Evolutionary conservation across 1,284 basidiomycete species (phyloP).

Genomic region (Lentinus polychrous): DNA sequence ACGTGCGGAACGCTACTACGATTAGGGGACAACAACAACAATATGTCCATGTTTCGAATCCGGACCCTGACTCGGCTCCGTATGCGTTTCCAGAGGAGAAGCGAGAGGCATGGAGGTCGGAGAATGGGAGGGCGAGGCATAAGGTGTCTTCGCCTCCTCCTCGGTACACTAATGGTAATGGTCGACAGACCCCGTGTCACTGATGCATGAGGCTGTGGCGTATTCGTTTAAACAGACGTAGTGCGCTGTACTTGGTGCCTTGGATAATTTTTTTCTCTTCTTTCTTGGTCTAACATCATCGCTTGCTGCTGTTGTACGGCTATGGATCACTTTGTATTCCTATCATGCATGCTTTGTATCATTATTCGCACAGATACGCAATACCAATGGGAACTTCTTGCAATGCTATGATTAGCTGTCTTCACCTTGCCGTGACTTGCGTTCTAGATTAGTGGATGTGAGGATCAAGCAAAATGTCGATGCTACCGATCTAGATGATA

Average conservation of each 20-base stretch:
- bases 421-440: no score
- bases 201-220: conserved; percentile 12
- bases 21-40: no score
- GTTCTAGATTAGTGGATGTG: not conserved
- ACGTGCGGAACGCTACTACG: no score
- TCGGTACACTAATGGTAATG: not conserved
- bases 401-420: no score
- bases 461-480: not conserved
- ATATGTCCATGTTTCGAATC: conserved; percentile 1
- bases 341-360: not conserved
- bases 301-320: not conserved
- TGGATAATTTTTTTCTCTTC: no score
- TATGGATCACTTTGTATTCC: not conserved
- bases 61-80: not conserved
- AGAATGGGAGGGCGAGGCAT: conserved; percentile 1
- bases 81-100: not conserved
- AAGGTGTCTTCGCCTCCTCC: conserved; percentile 5
- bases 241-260: not conserved
- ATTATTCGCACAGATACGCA: not conserved
- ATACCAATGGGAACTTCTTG: not conserved
- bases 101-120: not conserved
- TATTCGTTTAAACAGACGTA: conserved; percentile 10
- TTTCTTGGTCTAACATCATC: not conserved
- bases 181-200: not conserved
- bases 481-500: no score